Conservation (phyloP, 179 eudicot species). For the Dionaea muscipula region DNA sequence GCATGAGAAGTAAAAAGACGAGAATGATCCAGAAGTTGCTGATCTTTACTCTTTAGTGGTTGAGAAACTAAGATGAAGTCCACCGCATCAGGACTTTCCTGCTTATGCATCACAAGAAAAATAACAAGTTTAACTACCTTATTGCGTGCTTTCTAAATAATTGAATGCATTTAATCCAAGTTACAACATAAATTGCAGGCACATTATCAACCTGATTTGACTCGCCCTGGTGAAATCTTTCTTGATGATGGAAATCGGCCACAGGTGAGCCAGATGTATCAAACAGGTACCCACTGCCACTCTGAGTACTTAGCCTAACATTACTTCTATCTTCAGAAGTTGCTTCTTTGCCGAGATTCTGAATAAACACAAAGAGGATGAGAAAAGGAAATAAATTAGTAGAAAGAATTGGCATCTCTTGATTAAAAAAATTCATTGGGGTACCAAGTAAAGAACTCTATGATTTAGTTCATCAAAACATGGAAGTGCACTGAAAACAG, state of each 20-base stretch:
- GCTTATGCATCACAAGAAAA: conserved; percentile 16
- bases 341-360: conserved; percentile 38
- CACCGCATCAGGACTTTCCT: conserved; percentile 37
- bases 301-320: conserved; percentile 39
- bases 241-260: conserved; percentile 58
- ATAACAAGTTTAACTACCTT: neutral
- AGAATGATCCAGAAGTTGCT: conserved; percentile 23
- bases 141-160: too few relatives aligned
- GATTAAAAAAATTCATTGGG: neutral
- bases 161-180: too few relatives aligned
- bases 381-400: conserved; percentile 9
- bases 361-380: conserved; percentile 12
- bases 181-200: neutral
- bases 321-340: conserved; percentile 29
- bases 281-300: conserved; percentile 26
- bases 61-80: conserved; percentile 68
- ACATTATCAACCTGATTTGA: conserved; percentile 36
- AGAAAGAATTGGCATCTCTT: too few relatives aligned
- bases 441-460: neutral
- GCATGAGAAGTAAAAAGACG: conserved; percentile 57
- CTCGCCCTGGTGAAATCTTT: conserved; percentile 44
- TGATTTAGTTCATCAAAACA: too few relatives aligned
- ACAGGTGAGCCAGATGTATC: conserved; percentile 52
- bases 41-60: conserved; percentile 27
- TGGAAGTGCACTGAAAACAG: neutral